phyloP scores from a whole-genome alignment of 2,329 filamentous ascomycete species.

The Aspergillus sergii region DNA sequence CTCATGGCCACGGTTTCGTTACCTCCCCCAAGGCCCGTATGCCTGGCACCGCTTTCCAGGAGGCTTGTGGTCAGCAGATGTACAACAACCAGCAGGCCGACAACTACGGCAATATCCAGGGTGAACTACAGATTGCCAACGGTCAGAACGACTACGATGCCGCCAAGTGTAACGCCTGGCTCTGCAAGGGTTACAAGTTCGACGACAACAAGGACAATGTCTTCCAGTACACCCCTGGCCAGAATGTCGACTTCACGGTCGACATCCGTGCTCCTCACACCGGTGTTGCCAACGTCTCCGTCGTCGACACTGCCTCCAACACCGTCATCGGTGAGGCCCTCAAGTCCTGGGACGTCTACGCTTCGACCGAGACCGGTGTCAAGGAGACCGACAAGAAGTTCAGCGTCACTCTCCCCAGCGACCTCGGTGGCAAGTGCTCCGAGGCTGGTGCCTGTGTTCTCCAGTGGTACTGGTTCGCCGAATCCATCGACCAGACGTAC shows the following conservation, averaged over 20 bases:
- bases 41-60: constrained; percentile 54
- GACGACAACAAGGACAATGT: constrained; percentile 58
- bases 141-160: constrained; percentile 53
- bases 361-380: constrained; percentile 32
- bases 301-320: constrained; percentile 51
- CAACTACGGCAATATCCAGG: constrained; percentile 61
- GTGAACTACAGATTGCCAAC: constrained; percentile 53
- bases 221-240: constrained; percentile 53
- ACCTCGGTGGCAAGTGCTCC: constrained; percentile 29
- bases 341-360: constrained; percentile 35
- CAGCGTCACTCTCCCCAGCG: constrained; percentile 34
- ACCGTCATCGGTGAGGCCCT: constrained; percentile 40
- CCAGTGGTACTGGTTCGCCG: constrained; percentile 40
- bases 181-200: constrained; percentile 63
- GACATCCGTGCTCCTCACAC: constrained; percentile 52
- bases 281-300: constrained; percentile 53
- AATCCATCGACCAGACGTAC: constrained; percentile 39
- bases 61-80: constrained; percentile 58
- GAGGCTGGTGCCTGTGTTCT: constrained; percentile 36
- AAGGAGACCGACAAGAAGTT: constrained; percentile 31
- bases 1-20: constrained; percentile 58
- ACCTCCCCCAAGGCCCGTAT: constrained; percentile 51
- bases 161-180: constrained; percentile 54
- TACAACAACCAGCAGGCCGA: constrained; percentile 56
- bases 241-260: constrained; percentile 47